Evolutionary conservation across 495 filamentous ascomycete species (phyloP).

Genomic region (Podospora pseudocomata): DNA sequence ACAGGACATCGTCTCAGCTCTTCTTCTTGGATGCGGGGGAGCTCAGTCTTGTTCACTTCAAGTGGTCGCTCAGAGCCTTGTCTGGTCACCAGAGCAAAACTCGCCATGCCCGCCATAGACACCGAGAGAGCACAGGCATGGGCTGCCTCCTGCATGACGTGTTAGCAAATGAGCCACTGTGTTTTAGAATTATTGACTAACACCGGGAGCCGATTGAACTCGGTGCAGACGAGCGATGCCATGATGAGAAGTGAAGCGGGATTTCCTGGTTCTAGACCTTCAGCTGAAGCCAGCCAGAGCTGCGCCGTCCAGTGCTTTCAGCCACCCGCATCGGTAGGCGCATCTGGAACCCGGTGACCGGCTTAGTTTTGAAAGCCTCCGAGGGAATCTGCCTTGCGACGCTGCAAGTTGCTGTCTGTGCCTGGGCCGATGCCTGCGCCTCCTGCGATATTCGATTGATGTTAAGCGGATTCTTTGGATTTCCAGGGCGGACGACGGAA

Average conservation of each 20-base stretch:
- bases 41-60: not conserved
- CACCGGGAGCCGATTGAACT: not conserved
- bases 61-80: not conserved
- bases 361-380: not conserved
- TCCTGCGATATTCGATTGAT: not conserved
- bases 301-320: conserved; percentile 4
- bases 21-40: not conserved
- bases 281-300: not conserved
- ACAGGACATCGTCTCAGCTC: too few species aligned
- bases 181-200: not conserved
- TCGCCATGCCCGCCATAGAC: not conserved
- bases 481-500: not conserved
- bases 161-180: not conserved
- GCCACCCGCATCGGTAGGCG: not conserved
- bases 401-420: not conserved
- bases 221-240: not conserved
- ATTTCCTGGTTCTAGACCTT: conserved; percentile 1
- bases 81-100: not conserved
- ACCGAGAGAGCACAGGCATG: not conserved
- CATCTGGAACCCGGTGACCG: not conserved
- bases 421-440: not conserved
- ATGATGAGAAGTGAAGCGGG: not conserved
- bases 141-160: not conserved
- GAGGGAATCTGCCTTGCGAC: not conserved
- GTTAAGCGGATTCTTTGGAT: not conserved